phyloP scores from a whole-genome alignment of 2,329 filamentous ascomycete genomes.

The Calonectria montana region DNA sequence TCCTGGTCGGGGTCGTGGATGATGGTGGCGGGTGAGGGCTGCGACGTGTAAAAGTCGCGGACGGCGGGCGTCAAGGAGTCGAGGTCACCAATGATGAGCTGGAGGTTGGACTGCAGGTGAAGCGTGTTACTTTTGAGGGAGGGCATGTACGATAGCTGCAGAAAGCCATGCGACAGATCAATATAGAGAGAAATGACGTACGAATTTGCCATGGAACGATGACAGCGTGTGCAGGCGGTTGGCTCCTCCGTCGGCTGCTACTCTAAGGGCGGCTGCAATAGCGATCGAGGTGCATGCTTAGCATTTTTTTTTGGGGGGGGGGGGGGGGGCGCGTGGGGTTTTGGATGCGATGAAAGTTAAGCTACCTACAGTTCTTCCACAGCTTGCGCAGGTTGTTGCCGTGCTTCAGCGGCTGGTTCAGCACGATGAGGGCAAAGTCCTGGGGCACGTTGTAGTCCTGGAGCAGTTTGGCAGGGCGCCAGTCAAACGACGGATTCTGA shows the following conservation, averaged over 20 bases:
- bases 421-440: slow-evolving; percentile 59
- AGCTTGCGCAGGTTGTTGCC: slow-evolving; percentile 60
- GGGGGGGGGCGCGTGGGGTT: neutral
- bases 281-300: slow-evolving; percentile 29
- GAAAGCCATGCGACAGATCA: neutral
- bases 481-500: slow-evolving; percentile 43
- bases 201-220: slow-evolving; percentile 56
- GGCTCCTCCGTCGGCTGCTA: slow-evolving; percentile 93
- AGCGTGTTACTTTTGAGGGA: neutral
- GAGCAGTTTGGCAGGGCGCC: slow-evolving; percentile 53
- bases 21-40: slow-evolving; percentile 64
- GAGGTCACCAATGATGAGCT: slow-evolving; percentile 88
- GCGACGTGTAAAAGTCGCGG: slow-evolving; percentile 72
- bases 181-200: slow-evolving; percentile 40
- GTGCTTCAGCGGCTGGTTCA: slow-evolving; percentile 63
- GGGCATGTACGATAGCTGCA: neutral
- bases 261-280: slow-evolving; percentile 67
- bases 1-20: slow-evolving; percentile 83
- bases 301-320: slow-evolving; percentile 7
- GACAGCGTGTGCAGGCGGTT: slow-evolving; percentile 73
- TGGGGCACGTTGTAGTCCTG: slow-evolving; percentile 47
- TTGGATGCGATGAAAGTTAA: slow-evolving; percentile 18
- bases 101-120: slow-evolving; percentile 63
- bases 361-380: slow-evolving; percentile 60
- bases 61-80: slow-evolving; percentile 80